A percentile compares a stretch with the other conserved stretches of the same genome.
Evolutionary conservation across 2,329 filamentous ascomycete genomes (phyloP).

Genomic region (Didymosphaeria variabile): DNA sequence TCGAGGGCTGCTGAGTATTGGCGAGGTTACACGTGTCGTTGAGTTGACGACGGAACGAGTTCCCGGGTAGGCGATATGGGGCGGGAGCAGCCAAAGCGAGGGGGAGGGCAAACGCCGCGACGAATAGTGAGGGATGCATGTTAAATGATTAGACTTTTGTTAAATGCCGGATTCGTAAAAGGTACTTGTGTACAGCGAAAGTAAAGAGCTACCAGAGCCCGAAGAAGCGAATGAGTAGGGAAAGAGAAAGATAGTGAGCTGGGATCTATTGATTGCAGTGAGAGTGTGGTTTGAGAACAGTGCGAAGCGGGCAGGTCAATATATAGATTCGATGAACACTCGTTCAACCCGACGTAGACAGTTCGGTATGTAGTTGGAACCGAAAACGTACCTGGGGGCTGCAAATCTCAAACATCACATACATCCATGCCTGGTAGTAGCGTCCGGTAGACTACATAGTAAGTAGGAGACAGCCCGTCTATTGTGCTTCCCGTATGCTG

Average conservation of each 20-base stretch:
- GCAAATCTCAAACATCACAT: conserved; percentile 23
- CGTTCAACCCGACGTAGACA: conserved; percentile 5
- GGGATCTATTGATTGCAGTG: conserved; percentile 10
- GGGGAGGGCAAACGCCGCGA: conserved; percentile 33
- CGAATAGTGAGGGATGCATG: conserved; percentile 35
- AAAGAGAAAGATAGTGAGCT: conserved; percentile 16
- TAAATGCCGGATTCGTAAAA: conserved; percentile 9
- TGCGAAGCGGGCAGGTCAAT: conserved; percentile 23
- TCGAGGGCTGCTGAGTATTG: conserved; percentile 35
- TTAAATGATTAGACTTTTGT: conserved; percentile 19
- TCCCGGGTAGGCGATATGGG: conserved; percentile 26
- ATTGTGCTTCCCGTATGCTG: conserved; percentile 22
- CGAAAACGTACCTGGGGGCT: conserved; percentile 13
- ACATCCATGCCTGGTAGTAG: conserved; percentile 23
- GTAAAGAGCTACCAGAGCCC: conserved; percentile 44
- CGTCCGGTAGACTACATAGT: conserved; percentile 27
- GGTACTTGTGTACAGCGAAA: conserved; percentile 21
- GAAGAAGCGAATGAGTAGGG: conserved; percentile 29
- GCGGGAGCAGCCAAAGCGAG: conserved; percentile 36
- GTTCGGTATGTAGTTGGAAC: conserved; percentile 24
- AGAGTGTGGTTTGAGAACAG: conserved; percentile 20
- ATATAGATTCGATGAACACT: conserved; percentile 23
- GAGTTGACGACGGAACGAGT: conserved; percentile 26
- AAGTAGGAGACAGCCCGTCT: conserved; percentile 19
- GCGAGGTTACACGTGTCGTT: conserved; percentile 37